Conservation (phyloP, 441 rosid species). For the Macaranga tanarius region DNA sequence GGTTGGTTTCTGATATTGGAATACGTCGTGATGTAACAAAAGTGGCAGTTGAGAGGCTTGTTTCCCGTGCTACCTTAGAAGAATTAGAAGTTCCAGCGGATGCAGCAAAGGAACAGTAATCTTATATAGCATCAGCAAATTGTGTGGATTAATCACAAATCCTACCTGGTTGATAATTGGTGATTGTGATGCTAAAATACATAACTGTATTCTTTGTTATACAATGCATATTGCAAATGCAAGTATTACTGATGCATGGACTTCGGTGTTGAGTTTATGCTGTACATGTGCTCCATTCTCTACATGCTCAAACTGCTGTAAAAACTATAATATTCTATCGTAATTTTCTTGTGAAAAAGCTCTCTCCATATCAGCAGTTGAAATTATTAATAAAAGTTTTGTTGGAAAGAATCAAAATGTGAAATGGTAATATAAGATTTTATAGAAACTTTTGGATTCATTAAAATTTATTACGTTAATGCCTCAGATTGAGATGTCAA, state of each 20-base stretch:
- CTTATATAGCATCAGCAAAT: neutral
- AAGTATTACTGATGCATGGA: neutral
- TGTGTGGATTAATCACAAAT: neutral
- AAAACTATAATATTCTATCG: too few relatives aligned
- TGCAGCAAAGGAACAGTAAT: conserved; percentile 16
- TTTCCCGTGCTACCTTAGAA: conserved; percentile 21
- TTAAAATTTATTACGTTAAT: too few relatives aligned
- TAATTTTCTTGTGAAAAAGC: neutral
- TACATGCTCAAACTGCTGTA: neutral
- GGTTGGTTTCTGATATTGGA: conserved; percentile 58
- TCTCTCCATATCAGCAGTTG: neutral
- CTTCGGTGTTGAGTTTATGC: neutral
- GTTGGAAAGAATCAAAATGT: too few relatives aligned
- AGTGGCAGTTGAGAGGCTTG: conserved; percentile 55
- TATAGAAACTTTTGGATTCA: too few relatives aligned
- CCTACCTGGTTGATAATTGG: neutral
- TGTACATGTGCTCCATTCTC: neutral
- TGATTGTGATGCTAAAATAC: neutral
- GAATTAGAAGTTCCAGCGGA: conserved; percentile 19
- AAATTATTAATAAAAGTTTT: too few relatives aligned
- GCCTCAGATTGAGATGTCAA: too few relatives aligned
- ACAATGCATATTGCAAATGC: neutral
- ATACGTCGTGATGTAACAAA: conserved; percentile 51
- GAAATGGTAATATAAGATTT: too few relatives aligned
- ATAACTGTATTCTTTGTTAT: too few relatives aligned